Percentiles rank a stretch among this genome's conserved stretches.
Conservation (phyloP, 2,329 filamentous ascomycete species). For the Diaporthe citriasiana region DNA sequence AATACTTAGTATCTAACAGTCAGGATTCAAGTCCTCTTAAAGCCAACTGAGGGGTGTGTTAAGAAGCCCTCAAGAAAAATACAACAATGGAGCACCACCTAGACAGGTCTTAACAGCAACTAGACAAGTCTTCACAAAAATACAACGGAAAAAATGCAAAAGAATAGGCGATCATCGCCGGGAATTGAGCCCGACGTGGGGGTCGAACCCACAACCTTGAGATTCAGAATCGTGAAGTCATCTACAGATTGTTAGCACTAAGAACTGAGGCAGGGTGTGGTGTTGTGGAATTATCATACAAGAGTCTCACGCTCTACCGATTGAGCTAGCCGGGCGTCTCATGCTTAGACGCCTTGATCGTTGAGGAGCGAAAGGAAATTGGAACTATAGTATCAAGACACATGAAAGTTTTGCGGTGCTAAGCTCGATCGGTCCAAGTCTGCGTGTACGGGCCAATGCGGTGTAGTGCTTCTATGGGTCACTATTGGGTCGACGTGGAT, state of each 20-base stretch:
- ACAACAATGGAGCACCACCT: not conserved
- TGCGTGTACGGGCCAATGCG: not conserved
- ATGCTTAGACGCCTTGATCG: constrained; percentile 8
- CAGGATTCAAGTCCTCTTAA: not conserved
- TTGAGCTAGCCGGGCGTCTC: constrained; percentile 74
- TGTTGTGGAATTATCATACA: no score
- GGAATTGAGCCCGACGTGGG: constrained; percentile 42
- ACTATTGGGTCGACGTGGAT: not conserved
- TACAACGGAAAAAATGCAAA: not conserved
- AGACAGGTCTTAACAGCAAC: not conserved
- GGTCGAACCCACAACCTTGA: constrained; percentile 43
- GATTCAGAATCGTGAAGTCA: constrained; percentile 39
- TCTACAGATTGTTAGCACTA: no score
- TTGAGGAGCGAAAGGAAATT: fast-evolving
- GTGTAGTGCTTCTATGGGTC: constrained; percentile 12
- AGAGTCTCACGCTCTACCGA: constrained; percentile 82
- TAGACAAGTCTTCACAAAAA: not conserved
- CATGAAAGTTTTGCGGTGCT: not conserved
- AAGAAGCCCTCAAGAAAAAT: not conserved
- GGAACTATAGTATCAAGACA: not conserved
- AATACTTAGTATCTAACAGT: not conserved
- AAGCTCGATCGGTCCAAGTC: not conserved
- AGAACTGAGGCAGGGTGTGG: no score
- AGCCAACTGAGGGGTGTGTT: not conserved
- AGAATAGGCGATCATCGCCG: not conserved